phyloP scores from a whole-genome alignment of 176 grass and related monocot genomes.

The Eragrostis curvula region DNA sequence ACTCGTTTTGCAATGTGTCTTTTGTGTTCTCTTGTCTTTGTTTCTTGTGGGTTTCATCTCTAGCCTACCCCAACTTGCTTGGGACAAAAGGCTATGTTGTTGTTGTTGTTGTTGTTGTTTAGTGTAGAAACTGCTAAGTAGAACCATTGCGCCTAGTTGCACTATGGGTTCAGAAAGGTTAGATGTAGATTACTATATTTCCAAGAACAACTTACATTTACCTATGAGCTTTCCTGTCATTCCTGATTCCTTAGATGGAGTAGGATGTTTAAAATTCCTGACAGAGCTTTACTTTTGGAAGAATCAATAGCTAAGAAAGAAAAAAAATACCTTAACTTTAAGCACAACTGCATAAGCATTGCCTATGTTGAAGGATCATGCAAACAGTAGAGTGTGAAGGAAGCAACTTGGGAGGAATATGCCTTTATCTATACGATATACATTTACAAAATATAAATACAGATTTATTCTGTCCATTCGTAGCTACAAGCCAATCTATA shows the following conservation, averaged over 20 bases:
- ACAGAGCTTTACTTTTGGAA: background rate
- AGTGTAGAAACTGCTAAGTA: conserved; percentile 10
- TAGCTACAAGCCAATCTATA: conserved; percentile 37
- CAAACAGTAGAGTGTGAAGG: background rate
- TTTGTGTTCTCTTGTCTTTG: no score
- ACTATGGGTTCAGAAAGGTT: background rate
- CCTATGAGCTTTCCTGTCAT: background rate
- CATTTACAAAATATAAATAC: conserved; percentile 2
- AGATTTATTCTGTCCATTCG: conserved; percentile 1
- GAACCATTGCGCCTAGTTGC: background rate
- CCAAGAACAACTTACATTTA: background rate
- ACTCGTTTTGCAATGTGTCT: no score
- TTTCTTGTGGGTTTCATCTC: no score
- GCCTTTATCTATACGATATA: background rate
- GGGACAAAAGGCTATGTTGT: no score
- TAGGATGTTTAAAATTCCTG: conserved; percentile 10
- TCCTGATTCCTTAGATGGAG: background rate
- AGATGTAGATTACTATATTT: background rate
- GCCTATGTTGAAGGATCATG: conserved; percentile 24
- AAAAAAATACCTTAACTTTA: background rate
- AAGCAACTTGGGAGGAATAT: background rate
- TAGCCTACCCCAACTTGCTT: no score
- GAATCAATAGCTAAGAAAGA: background rate
- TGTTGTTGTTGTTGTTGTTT: no score
- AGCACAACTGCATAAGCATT: background rate